Evolutionary conservation across 371 early-diverging fungal genomes (phyloP).

Genomic region (Batkoa obscura): DNA sequence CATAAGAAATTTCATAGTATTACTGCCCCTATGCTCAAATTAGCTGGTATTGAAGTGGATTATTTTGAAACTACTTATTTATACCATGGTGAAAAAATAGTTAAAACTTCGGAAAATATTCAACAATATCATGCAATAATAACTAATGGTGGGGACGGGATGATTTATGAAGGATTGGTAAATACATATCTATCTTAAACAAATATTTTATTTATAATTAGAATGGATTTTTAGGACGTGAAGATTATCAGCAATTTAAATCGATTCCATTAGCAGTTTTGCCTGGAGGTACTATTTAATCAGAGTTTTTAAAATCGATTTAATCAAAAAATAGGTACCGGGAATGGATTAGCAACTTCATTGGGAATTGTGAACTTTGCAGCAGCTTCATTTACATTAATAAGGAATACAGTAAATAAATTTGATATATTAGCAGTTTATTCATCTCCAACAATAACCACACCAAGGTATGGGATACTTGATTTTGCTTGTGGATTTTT

Average conservation of each 20-base stretch:
- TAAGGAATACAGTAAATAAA: background rate
- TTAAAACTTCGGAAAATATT: no score
- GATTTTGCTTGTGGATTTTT: background rate
- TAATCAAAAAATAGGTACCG: background rate
- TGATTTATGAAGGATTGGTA: slow-evolving; percentile 3
- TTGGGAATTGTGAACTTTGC: background rate
- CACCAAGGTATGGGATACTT: background rate
- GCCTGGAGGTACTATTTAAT: slow-evolving; percentile 1
- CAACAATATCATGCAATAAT: no score
- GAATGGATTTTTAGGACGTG: background rate
- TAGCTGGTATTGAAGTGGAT: no score
- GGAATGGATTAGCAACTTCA: background rate
- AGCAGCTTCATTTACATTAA: background rate
- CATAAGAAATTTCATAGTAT: no score
- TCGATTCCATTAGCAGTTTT: slow-evolving; percentile 1
- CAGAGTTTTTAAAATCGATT: background rate
- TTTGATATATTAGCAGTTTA: background rate
- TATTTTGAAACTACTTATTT: no score
- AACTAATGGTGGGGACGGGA: slow-evolving; percentile 1
- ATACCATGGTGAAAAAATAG: no score
- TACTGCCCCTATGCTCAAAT: no score
- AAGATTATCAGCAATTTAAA: background rate
- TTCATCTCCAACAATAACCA: background rate
- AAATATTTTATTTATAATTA: background rate
- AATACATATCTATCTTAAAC: background rate